A percentile compares a stretch with the other conserved stretches of the same genome.
phyloP scores from a whole-genome alignment of 2,329 filamentous ascomycete species.

The Colletotrichum viniferum region DNA sequence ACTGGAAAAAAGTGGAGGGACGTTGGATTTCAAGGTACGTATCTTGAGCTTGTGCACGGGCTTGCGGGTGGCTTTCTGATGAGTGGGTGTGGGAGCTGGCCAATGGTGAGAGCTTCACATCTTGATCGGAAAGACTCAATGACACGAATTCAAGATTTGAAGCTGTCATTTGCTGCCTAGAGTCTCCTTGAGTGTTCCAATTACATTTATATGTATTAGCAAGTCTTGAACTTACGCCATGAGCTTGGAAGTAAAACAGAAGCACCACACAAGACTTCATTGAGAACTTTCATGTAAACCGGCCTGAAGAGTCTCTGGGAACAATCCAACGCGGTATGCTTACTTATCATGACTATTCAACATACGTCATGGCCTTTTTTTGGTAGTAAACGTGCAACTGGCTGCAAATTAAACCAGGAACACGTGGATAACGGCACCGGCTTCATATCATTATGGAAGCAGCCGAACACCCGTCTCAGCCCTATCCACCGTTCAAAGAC shows the following conservation, averaged over 20 bases:
- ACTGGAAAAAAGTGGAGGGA: neutral
- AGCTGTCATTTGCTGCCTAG: too few relatives aligned
- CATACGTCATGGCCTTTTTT: neutral
- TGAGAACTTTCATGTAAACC: neutral
- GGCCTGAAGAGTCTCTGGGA: neutral
- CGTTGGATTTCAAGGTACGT: neutral
- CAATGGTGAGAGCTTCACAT: neutral
- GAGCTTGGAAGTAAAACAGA: too few relatives aligned
- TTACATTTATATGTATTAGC: too few relatives aligned
- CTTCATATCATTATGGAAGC: neutral
- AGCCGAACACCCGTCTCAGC: neutral
- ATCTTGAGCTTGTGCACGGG: conserved; percentile 8
- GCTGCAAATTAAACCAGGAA: neutral
- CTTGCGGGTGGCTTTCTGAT: neutral
- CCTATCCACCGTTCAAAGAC: neutral
- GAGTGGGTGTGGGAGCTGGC: neutral
- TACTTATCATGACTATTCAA: neutral
- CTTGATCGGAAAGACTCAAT: neutral
- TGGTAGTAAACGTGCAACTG: too few relatives aligned
- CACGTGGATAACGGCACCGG: neutral
- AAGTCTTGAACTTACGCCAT: too few relatives aligned
- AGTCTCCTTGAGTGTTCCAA: too few relatives aligned
- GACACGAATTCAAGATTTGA: neutral
- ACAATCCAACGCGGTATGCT: neutral
- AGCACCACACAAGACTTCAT: neutral